Evolutionary conservation across 768 basidiomycete species (phyloP), one percentile per base, ranked within the genome.

Genomic region (Rhodosporidiobolus odoratus): DNA sequence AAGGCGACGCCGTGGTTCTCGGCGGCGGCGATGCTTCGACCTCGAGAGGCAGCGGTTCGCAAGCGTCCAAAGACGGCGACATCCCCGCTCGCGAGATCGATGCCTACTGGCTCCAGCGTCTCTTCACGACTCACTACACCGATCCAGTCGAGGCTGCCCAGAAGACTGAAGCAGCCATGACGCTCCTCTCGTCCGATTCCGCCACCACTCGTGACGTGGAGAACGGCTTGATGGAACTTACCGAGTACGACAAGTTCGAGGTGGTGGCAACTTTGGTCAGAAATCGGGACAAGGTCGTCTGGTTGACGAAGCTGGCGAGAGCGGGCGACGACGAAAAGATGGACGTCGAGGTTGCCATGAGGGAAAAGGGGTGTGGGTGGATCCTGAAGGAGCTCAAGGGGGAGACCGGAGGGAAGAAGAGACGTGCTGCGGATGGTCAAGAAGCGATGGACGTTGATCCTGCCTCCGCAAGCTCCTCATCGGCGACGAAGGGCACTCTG

Each of bases 41-140:
- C 71, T 27, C 27, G 12, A 12, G 27, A n/a, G 9, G 12, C 52
- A 6, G 9, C 27, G 52, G 27, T 10, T 6, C 52, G 10, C 9
- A 53, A 19, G 54, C 41, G 12, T 75, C 52, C 83, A 84, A 64
- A 86, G 63, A 68, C 87, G 90, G 91, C 75, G 82, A 87, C 62
- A 88, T 98, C 48, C 88, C 92, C 0, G 92, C 93, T 0, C 92
- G 96, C 71, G 84, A 88, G 60, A 88, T 99, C 76, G 95, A 99
- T 79, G 95, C 86, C 35, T 98, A 98, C 86, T 99, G 94, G 94
- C 91, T 99, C 0, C 96, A 99, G 78, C 88, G 94, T 1, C 89
- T 95, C 68, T 88, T 98, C 60, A 86, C 90, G 0, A 88, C 91
- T 77, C 84, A 92, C 21, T 97, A 96, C 77, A 85, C 94, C 8